Conservation (phyloP, 192 early-diverging fungal species). For the Coemansia sp. region DNA sequence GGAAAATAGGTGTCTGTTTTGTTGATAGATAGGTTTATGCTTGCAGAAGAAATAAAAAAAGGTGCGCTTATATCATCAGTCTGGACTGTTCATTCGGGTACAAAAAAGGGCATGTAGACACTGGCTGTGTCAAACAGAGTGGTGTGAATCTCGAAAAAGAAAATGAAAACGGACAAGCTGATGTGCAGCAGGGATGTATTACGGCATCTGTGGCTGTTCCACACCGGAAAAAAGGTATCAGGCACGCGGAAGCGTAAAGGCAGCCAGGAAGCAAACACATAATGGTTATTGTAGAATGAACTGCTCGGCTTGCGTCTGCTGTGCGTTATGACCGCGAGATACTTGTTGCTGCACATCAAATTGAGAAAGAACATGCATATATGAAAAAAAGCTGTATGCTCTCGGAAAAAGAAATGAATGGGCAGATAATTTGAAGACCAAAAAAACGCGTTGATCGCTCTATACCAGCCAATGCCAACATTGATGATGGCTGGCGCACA, state of each 20-base stretch:
- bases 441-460: not conserved
- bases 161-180: not conserved
- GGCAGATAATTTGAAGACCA: not conserved
- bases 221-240: not conserved
- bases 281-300: conserved; percentile 14
- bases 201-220: conserved; percentile 8
- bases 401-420: not conserved
- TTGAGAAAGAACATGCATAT: conserved; percentile 5
- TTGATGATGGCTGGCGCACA: not conserved
- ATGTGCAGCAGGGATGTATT: not conserved
- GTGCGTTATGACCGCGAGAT: conserved; percentile 12
- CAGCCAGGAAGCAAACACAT: not conserved
- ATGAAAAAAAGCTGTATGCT: conserved; percentile 7
- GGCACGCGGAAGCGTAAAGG: not conserved
- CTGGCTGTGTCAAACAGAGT: not conserved
- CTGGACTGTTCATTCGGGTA: not conserved
- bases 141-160: not conserved
- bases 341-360: conserved; percentile 6
- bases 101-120: not conserved
- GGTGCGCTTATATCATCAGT: not conserved
- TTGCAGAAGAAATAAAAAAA: not conserved
- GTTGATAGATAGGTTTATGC: too few species aligned
- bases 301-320: conserved; percentile 6
- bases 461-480: not conserved
- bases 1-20: too few species aligned